These are phyloP conservation scores for Saturnispora saitoi DNA, from an alignment of 805 yeast species.

Conservation along the genomic window DNA sequence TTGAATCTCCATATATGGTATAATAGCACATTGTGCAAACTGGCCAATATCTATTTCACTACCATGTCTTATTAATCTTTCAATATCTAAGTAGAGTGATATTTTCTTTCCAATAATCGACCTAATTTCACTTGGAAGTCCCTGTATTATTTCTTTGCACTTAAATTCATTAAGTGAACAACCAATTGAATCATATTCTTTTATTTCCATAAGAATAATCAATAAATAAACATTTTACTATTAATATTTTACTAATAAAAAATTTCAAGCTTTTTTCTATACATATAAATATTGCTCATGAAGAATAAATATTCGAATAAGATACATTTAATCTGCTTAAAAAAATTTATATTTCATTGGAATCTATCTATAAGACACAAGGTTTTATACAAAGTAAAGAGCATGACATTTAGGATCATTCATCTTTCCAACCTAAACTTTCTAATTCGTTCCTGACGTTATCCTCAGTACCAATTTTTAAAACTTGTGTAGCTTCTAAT, in stretches of 20 bases:
- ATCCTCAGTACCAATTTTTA: slow-evolving; percentile 81
- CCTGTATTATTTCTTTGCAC: neutral
- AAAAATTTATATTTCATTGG: neutral
- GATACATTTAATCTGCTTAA: neutral
- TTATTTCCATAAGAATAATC: neutral
- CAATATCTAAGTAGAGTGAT: slow-evolving; percentile 1
- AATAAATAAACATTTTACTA: neutral
- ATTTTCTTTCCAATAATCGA: neutral
- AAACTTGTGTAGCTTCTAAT: slow-evolving; percentile 85
- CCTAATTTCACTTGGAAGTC: neutral
- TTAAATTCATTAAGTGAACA: neutral
- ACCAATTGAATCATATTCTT: neutral
- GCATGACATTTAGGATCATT: neutral
- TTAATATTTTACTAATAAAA: neutral
- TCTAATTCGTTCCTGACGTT: slow-evolving; percentile 68
- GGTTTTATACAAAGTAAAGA: neutral
- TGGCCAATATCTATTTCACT: neutral
- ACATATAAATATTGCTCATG: neutral
- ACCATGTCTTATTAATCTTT: slow-evolving; percentile 2
- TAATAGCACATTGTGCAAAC: neutral
- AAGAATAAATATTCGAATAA: neutral
- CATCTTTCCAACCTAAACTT: slow-evolving; percentile 52
- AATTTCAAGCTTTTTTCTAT: neutral
- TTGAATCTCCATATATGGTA: slow-evolving; percentile 7
- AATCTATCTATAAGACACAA: neutral